Evolutionary conservation across 2,329 filamentous ascomycete species (phyloP).

Genomic region (Rutstroemia sp.): DNA sequence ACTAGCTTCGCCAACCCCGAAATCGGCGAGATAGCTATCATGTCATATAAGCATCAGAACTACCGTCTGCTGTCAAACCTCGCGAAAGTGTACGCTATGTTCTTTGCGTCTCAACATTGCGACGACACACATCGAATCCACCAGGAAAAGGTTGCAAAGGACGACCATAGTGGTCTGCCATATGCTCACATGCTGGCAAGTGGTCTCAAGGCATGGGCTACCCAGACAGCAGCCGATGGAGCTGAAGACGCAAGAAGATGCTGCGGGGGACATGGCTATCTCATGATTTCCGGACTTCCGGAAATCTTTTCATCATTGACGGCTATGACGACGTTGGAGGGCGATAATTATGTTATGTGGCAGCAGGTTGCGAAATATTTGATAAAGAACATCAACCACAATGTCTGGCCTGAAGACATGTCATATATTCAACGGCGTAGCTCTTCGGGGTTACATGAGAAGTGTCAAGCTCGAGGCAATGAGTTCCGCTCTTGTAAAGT

Average conservation of each 20-base stretch:
- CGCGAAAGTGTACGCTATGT: conserved; percentile 24
- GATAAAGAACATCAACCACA: conserved; percentile 12
- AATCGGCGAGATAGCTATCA: conserved; percentile 3
- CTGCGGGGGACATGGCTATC: conserved; percentile 34
- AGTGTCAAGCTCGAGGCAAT: neutral
- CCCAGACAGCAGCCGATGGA: conserved; percentile 22
- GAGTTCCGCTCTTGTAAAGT: neutral
- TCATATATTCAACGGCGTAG: neutral
- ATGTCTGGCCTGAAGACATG: conserved; percentile 8
- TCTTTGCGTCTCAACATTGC: conserved; percentile 17
- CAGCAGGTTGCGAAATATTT: conserved; percentile 31
- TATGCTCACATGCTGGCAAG: conserved; percentile 24
- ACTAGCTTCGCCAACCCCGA: neutral
- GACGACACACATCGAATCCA: neutral
- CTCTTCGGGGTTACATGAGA: neutral
- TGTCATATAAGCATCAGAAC: conserved; percentile 25
- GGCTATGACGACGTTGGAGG: conserved; percentile 30
- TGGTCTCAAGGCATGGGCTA: conserved; percentile 27
- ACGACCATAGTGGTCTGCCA: conserved; percentile 13
- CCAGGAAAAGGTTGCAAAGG: neutral
- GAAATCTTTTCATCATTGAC: conserved; percentile 25
- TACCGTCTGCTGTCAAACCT: conserved; percentile 24
- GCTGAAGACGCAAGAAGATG: conserved; percentile 31
- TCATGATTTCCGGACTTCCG: conserved; percentile 29
- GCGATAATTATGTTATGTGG: conserved; percentile 36